Conservation (phyloP, 192 early-diverging fungal species). For the Lobosporangium transversale region DNA sequence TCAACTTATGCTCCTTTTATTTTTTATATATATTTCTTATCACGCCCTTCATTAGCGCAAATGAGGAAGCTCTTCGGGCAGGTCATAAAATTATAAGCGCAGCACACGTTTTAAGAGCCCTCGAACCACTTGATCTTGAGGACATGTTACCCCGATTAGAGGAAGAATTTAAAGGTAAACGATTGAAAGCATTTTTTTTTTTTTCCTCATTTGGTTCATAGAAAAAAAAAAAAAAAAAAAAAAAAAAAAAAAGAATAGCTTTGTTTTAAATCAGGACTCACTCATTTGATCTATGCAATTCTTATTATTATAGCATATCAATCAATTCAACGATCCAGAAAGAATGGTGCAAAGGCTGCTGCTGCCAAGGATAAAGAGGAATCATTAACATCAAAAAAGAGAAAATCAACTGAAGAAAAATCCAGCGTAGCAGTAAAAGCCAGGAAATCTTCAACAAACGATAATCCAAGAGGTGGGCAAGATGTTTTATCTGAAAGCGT, state of each 20-base stretch:
- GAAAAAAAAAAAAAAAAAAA: no score
- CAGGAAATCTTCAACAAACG: constrained; percentile 32
- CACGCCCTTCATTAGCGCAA: constrained; percentile 62
- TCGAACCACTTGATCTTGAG: constrained; percentile 58
- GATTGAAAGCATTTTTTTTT: no score
- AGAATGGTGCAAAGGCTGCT: constrained; percentile 19
- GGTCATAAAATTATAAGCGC: constrained; percentile 62
- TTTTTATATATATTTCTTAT: no score
- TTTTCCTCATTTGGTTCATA: no score
- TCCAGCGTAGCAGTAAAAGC: constrained; percentile 16
- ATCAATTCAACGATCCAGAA: constrained; percentile 53
- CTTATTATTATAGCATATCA: constrained; percentile 59
- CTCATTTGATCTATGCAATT: no score
- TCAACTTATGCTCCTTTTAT: no score
- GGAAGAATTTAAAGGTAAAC: constrained; percentile 55
- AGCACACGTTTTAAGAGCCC: constrained; percentile 58
- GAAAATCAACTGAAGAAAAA: constrained; percentile 33
- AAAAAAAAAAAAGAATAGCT: no score
- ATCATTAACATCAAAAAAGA: constrained; percentile 30
- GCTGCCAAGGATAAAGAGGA: constrained; percentile 20
- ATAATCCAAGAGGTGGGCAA: constrained; percentile 35
- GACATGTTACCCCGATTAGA: constrained; percentile 52
- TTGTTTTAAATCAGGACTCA: no score
- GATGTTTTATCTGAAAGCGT: not conserved
- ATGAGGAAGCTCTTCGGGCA: constrained; percentile 55